Conservation (phyloP, 78 protist species). For the Dictyostelium firmibasis region DNA sequence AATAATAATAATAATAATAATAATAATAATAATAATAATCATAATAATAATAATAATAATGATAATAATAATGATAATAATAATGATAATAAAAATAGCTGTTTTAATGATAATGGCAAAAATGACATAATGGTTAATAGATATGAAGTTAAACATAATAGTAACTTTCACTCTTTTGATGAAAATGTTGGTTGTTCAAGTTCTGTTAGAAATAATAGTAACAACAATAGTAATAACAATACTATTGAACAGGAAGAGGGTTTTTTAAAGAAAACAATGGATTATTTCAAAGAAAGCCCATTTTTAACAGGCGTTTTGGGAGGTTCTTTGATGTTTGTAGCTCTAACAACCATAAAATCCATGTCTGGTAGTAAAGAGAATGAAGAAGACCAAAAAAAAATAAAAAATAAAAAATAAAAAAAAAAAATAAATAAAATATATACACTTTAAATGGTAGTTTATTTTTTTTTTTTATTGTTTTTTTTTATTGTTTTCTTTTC, state of each 20-base stretch:
- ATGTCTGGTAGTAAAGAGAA: background rate
- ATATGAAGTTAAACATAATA: background rate
- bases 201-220: background rate
- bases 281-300: background rate
- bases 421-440: too few species aligned
- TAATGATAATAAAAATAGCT: too few species aligned
- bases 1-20: too few species aligned
- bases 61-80: too few species aligned
- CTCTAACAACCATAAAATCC: background rate
- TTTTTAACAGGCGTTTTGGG: background rate
- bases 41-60: too few species aligned
- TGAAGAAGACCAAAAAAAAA: background rate
- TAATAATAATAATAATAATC: too few species aligned
- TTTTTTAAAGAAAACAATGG: background rate
- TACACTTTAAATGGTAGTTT: too few species aligned
- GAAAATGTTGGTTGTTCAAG: background rate
- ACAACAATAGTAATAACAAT: background rate
- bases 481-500: too few species aligned
- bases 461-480: too few species aligned
- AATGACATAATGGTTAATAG: background rate
- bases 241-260: background rate
- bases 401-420: too few species aligned
- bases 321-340: background rate
- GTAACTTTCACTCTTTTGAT: too few species aligned
- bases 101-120: too few species aligned